Conservation (phyloP, 305 asterid species). For the Solanum aculeatissimum region DNA sequence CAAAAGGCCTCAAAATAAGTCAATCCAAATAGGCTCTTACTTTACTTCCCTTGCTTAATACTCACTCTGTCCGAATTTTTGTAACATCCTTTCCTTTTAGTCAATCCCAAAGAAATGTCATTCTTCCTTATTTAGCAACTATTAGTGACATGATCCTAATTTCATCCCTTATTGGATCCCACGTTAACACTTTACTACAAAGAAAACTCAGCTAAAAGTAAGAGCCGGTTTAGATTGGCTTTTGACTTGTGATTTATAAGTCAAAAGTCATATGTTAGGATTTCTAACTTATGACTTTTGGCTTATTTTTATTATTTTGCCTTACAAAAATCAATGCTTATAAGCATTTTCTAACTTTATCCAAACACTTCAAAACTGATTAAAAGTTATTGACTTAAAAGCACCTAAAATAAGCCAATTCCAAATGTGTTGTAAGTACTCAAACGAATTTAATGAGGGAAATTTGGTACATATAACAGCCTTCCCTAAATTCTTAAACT, state of each 20-base stretch:
- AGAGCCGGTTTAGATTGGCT: too few relatives aligned
- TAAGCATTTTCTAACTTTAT: too few relatives aligned
- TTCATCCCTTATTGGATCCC: background rate
- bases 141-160: background rate
- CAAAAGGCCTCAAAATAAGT: background rate
- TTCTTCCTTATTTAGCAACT: background rate
- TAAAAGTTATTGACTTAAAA: too few relatives aligned
- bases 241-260: too few relatives aligned
- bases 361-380: too few relatives aligned
- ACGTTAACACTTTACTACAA: background rate
- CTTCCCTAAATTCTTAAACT: background rate
- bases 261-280: too few relatives aligned
- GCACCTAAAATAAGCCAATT: too few relatives aligned
- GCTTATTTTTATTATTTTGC: too few relatives aligned
- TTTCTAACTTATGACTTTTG: too few relatives aligned
- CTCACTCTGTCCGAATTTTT: background rate
- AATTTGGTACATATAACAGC: background rate
- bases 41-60: background rate
- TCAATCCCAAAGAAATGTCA: background rate
- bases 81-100: background rate
- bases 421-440: background rate
- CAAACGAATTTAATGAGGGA: background rate
- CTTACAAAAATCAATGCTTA: too few relatives aligned
- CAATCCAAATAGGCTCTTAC: background rate
- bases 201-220: background rate